These are phyloP conservation scores for Phialophora macrospora DNA, from an alignment of 2,329 filamentous ascomycete genomes.

Conservation along the genomic window DNA sequence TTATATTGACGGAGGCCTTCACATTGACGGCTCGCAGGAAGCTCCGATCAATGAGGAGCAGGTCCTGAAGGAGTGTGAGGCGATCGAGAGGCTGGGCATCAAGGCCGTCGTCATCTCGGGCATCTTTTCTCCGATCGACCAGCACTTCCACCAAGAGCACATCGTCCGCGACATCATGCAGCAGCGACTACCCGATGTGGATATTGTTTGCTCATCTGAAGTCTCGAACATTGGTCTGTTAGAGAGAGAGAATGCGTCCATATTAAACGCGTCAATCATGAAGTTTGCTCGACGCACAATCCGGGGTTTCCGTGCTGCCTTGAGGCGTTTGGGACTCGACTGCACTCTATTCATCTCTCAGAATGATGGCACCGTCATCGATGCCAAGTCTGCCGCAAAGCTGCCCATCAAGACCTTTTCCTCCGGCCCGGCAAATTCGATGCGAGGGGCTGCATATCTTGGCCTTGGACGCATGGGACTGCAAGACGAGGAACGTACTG, in stretches of 20 bases:
- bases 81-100: constrained; percentile 47
- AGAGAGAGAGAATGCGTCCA: constrained; percentile 68
- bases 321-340: constrained; percentile 25
- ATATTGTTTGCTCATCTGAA: constrained; percentile 49
- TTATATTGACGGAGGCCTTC: constrained; percentile 28
- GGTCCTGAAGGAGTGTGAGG: constrained; percentile 15
- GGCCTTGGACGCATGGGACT: constrained; percentile 10
- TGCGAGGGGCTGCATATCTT: constrained; percentile 56
- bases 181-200: constrained; percentile 41
- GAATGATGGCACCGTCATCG: constrained; percentile 58
- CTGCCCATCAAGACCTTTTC: constrained; percentile 59
- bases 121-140: constrained; percentile 55
- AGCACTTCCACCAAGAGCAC: constrained; percentile 33
- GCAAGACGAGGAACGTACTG: constrained; percentile 6
- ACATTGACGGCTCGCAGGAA: constrained; percentile 30
- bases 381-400: constrained; percentile 52
- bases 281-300: constrained; percentile 28
- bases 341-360: constrained; percentile 59
- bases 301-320: constrained; percentile 26
- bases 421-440: constrained; percentile 59
- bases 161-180: constrained; percentile 49
- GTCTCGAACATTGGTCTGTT: constrained; percentile 52
- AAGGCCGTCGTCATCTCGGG: constrained; percentile 51
- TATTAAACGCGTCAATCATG: constrained; percentile 62
- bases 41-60: constrained; percentile 24